Percentiles rank a stretch among this genome's conserved stretches.
Conservation (phyloP, 2,329 filamentous ascomycete species). For the Hymenotorrendiella dingleyae region DNA sequence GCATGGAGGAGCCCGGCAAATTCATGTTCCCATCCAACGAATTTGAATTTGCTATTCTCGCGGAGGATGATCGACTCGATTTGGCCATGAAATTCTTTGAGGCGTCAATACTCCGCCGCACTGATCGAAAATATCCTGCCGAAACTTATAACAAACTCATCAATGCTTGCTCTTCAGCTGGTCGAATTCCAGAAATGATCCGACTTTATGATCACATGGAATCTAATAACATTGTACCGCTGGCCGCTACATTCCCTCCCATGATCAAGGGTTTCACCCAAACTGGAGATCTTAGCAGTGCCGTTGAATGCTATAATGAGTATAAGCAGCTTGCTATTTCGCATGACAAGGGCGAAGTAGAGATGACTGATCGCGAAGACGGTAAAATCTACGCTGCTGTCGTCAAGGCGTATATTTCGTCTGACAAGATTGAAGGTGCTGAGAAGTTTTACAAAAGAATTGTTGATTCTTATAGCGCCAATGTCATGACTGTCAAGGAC, state of each 20-base stretch:
- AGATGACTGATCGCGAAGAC: conserved; percentile 67
- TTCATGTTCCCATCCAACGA: conserved; percentile 88
- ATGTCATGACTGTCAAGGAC: conserved; percentile 60
- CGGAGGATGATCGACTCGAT: conserved; percentile 80
- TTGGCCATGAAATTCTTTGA: conserved; percentile 84
- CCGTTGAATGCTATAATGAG: conserved; percentile 92
- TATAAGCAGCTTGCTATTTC: conserved; percentile 86
- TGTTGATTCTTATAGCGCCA: conserved; percentile 52
- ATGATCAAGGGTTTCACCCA: conserved; percentile 94
- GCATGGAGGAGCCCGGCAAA: conserved; percentile 74
- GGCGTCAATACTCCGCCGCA: conserved; percentile 55
- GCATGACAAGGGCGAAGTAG: conserved; percentile 67
- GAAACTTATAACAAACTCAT: conserved; percentile 84
- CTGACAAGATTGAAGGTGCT: conserved; percentile 73
- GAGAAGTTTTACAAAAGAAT: conserved; percentile 83
- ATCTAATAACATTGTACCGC: conserved; percentile 63
- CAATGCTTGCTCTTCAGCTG: conserved; percentile 76
- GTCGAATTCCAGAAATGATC: conserved; percentile 82
- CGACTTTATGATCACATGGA: conserved; percentile 91
- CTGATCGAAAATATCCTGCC: conserved; percentile 62
- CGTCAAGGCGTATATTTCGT: conserved; percentile 80
- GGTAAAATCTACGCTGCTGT: conserved; percentile 85
- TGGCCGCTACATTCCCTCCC: conserved; percentile 75
- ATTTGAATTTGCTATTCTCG: conserved; percentile 77
- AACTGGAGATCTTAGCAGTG: conserved; percentile 74